These are phyloP conservation scores for Fusarium anguioides DNA, from an alignment of 2,329 filamentous ascomycete species.

Conservation along the genomic window DNA sequence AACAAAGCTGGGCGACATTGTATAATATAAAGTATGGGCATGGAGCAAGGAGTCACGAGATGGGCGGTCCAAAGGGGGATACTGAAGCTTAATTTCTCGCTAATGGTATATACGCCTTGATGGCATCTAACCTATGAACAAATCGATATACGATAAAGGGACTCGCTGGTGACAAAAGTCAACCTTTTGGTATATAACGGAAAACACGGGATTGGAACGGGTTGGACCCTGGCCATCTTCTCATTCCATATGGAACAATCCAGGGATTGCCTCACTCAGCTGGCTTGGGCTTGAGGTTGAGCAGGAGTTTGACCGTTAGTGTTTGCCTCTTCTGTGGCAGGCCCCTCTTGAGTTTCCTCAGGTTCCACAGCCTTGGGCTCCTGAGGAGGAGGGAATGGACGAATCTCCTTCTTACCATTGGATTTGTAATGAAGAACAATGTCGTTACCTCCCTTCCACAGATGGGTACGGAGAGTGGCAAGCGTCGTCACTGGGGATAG, in stretches of 20 bases:
- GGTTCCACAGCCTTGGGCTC: conserved; percentile 34
- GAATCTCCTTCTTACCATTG: conserved; percentile 81
- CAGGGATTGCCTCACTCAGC: conserved; percentile 4
- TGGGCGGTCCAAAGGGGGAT: conserved; percentile 7
- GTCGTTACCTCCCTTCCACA: conserved; percentile 97
- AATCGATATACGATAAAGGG: conserved; percentile 39
- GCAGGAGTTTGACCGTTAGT: conserved; percentile 16
- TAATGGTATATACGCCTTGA: conserved; percentile 41
- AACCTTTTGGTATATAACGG: conserved; percentile 25
- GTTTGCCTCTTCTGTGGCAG: conserved; percentile 31
- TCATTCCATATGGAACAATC: neutral
- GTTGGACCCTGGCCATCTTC: neutral
- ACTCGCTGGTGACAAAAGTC: conserved; percentile 24
- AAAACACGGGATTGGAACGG: neutral
- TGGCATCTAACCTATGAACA: conserved; percentile 41
- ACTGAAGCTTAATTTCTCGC: conserved; percentile 35
- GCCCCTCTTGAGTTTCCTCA: conserved; percentile 35
- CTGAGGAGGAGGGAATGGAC: conserved; percentile 47
- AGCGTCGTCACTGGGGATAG: conserved; percentile 88
- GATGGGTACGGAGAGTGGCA: conserved; percentile 88
- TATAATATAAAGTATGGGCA: conserved; percentile 33
- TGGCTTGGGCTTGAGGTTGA: conserved; percentile 21
- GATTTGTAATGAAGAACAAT: conserved; percentile 90
- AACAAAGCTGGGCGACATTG: conserved; percentile 18
- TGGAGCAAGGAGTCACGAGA: conserved; percentile 26